Percentiles rank a stretch among this genome's conserved stretches.
These are phyloP conservation scores for Ephemerocybe angulata DNA, from an alignment of 768 basidiomycete genomes.

Conservation along the genomic window DNA sequence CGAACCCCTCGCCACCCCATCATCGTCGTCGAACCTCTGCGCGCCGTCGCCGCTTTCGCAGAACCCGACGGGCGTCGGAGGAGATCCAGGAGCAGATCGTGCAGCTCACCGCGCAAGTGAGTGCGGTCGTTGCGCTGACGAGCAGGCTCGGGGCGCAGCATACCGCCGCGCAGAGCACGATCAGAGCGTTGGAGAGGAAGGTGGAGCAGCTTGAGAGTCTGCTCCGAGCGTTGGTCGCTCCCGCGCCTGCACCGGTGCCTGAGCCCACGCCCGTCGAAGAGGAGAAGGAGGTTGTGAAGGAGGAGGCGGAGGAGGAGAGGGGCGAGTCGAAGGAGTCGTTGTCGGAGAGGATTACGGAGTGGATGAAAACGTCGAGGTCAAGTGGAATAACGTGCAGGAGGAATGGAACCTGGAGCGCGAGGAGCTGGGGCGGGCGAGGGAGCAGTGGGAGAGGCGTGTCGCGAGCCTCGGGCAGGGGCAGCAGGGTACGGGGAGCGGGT, in stretches of 20 bases:
- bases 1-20: constrained; percentile 50
- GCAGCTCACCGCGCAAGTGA: constrained; percentile 72
- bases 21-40: background rate
- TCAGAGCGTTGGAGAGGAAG: too few species aligned
- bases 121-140: constrained; percentile 70
- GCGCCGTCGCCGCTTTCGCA: constrained; percentile 25
- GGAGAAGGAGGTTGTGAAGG: too few species aligned
- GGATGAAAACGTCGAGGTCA: constrained; percentile 79
- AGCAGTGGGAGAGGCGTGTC: constrained; percentile 75
- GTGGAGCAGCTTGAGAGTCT: too few species aligned
- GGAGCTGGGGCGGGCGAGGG: constrained; percentile 64
- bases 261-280: too few species aligned
- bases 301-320: too few species aligned
- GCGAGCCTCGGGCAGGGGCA: too few species aligned
- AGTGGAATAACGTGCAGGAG: constrained; percentile 73
- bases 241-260: too few species aligned
- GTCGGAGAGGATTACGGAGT: constrained; percentile 56
- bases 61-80: constrained; percentile 11
- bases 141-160: too few species aligned
- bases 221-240: too few species aligned
- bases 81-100: constrained; percentile 56
- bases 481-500: too few species aligned
- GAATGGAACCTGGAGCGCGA: constrained; percentile 83
- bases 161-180: too few species aligned
- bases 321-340: constrained; percentile 22